Conservation (phyloP, 169 alveolate species). For the Eimeria zaria region DNA sequence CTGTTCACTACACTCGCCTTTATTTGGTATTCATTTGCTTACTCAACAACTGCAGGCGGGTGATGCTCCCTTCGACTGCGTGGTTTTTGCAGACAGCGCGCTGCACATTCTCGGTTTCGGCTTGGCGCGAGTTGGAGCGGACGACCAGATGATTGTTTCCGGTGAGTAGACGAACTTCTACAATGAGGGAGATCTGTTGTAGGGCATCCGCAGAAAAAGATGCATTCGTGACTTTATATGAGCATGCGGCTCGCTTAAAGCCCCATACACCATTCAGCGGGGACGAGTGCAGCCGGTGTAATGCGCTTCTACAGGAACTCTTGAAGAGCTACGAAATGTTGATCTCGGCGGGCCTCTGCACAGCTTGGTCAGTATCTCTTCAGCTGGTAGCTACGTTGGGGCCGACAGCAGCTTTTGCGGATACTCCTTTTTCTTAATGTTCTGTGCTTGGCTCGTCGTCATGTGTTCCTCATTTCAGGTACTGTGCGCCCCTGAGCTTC, state of each 20-base stretch:
- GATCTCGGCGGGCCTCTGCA: conserved; percentile 86
- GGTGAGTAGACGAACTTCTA: conserved; percentile 45
- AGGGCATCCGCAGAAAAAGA: not conserved
- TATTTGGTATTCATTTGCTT: not conserved
- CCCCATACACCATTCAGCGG: not conserved
- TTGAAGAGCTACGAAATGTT: conserved; percentile 62
- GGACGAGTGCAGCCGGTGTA: not conserved
- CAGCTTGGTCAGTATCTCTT: conserved; percentile 79
- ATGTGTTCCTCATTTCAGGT: conserved; percentile 59
- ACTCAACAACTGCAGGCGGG: not conserved
- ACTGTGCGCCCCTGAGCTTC: conserved; percentile 86
- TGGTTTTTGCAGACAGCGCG: conserved; percentile 46
- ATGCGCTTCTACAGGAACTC: conserved; percentile 74
- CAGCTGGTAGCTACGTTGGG: not conserved
- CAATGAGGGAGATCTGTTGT: not conserved
- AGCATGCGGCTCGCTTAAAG: not conserved
- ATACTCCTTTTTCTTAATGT: not conserved
- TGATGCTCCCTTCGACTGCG: not conserved
- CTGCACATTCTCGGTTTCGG: conserved; percentile 71
- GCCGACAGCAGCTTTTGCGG: not conserved
- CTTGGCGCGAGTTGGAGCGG: conserved; percentile 85
- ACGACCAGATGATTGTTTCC: conserved; percentile 68
- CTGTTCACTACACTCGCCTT: not conserved
- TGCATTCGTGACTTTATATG: not conserved
- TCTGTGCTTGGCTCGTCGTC: not conserved